A percentile compares a stretch with the other conserved stretches of the same genome.
phyloP scores from a whole-genome alignment of 345 rosid species.

The Salix caprea region DNA sequence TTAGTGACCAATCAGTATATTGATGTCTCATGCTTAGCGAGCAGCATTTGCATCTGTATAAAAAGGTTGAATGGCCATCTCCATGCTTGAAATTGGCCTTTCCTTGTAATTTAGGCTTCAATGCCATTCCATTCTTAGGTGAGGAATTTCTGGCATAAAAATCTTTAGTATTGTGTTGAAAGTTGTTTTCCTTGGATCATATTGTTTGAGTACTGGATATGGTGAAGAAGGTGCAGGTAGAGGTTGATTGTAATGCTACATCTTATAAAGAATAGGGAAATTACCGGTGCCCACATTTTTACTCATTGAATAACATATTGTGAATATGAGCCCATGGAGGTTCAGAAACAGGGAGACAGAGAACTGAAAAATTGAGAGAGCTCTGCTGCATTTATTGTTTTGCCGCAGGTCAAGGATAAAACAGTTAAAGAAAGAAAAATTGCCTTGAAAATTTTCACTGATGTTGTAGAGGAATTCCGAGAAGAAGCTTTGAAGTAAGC shows the following conservation, averaged over 20 bases:
- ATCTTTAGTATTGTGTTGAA: neutral
- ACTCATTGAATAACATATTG: neutral
- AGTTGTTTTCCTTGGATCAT: neutral
- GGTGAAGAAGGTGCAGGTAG: neutral
- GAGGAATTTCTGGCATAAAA: neutral
- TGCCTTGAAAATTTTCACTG: neutral
- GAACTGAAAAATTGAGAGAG: neutral
- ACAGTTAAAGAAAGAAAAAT: constrained; percentile 1
- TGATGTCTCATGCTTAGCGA: neutral
- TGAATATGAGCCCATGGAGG: neutral
- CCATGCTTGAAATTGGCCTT: neutral
- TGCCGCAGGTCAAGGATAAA: neutral
- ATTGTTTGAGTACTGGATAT: too few species aligned
- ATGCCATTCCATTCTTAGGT: neutral
- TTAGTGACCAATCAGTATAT: neutral
- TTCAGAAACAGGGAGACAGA: neutral
- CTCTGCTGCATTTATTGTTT: neutral
- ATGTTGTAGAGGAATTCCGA: neutral
- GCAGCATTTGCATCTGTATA: neutral
- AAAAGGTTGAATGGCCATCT: neutral
- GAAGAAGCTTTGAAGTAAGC: constrained; percentile 2
- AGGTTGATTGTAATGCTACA: neutral
- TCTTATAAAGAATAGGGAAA: neutral
- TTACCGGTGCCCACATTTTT: neutral
- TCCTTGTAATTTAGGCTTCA: neutral